These are phyloP conservation scores for Chiua sp. DNA, from an alignment of 1,284 basidiomycete species.

Conservation along the genomic window DNA sequence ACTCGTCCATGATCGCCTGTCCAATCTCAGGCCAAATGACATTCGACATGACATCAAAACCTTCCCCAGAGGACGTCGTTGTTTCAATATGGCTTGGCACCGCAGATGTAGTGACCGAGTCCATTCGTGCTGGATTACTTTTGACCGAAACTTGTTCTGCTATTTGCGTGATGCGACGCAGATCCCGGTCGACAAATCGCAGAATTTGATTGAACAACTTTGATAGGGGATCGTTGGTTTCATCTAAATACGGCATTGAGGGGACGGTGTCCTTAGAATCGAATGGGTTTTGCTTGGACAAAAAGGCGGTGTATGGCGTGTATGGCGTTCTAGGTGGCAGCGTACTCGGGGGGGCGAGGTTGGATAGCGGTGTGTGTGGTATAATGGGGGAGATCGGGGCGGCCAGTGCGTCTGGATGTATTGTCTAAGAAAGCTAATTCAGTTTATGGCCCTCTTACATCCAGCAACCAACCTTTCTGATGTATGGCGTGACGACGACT, in stretches of 20 bases:
- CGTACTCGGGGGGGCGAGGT: slow-evolving; percentile 30
- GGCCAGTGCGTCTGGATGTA: slow-evolving; percentile 70
- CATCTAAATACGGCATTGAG: slow-evolving; percentile 60
- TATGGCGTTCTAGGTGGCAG: slow-evolving; percentile 74
- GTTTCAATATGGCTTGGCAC: slow-evolving; percentile 4
- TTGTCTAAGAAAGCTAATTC: slow-evolving; percentile 54
- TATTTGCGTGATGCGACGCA: slow-evolving; percentile 75
- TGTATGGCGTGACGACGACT: slow-evolving; percentile 73
- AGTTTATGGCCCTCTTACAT: not conserved
- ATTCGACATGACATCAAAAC: slow-evolving; percentile 84
- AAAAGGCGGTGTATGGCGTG: slow-evolving; percentile 67
- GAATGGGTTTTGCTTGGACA: slow-evolving; percentile 55
- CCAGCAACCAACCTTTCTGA: slow-evolving; percentile 65
- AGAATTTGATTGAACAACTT: slow-evolving; percentile 83
- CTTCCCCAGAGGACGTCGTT: slow-evolving; percentile 30
- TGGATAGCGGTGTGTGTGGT: slow-evolving; percentile 63
- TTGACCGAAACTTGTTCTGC: slow-evolving; percentile 71
- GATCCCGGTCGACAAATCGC: slow-evolving; percentile 76
- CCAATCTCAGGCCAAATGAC: slow-evolving; percentile 90
- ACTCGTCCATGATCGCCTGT: slow-evolving; percentile 79
- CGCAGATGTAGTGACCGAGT: slow-evolving; percentile 10
- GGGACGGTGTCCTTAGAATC: slow-evolving; percentile 35
- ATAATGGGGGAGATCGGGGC: slow-evolving; percentile 75
- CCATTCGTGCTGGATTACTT: slow-evolving; percentile 37
- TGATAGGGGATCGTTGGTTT: slow-evolving; percentile 68